phyloP scores from a whole-genome alignment of 1,139 yeast genomes.

The Scheffersomyces quercinus region DNA sequence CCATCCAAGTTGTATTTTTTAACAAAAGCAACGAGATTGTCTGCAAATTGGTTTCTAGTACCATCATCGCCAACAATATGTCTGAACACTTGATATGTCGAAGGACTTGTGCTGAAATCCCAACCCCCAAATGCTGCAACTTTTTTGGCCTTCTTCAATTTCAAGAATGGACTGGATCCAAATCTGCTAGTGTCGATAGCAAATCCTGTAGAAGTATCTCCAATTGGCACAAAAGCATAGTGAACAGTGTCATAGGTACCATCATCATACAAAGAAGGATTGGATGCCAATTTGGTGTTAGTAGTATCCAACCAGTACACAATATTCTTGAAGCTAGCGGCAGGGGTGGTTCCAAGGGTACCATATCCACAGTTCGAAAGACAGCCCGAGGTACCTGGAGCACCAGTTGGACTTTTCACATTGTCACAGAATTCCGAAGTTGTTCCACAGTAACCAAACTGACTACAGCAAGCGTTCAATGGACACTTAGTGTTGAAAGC shows the following conservation, averaged over 20 bases:
- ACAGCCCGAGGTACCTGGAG: too few species aligned
- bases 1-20: conserved; percentile 17
- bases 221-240: conserved; percentile 1
- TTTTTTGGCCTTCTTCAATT: conserved; percentile 12
- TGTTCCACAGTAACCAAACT: too few species aligned
- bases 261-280: conserved; percentile 9
- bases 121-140: conserved; percentile 17
- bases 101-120: conserved; percentile 12
- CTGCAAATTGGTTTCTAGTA: conserved; percentile 15
- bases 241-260: conserved; percentile 14
- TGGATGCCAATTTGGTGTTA: conserved; percentile 8
- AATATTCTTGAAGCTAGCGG: conserved; percentile 14
- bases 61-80: conserved; percentile 1
- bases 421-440: too few species aligned
- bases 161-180: conserved; percentile 7
- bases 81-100: conserved; percentile 12
- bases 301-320: conserved; percentile 18
- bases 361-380: too few species aligned
- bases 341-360: conserved; percentile 7
- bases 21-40: conserved; percentile 14
- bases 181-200: conserved; percentile 1
- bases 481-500: too few species aligned
- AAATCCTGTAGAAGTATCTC: too few species aligned
- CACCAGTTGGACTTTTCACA: too few species aligned
- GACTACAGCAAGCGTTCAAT: too few species aligned